A percentile compares a stretch with the other conserved stretches of the same genome.
Evolutionary conservation across 352 stramenopile genomes (phyloP).

Genomic region (Pythium rhizo-oryzae): DNA sequence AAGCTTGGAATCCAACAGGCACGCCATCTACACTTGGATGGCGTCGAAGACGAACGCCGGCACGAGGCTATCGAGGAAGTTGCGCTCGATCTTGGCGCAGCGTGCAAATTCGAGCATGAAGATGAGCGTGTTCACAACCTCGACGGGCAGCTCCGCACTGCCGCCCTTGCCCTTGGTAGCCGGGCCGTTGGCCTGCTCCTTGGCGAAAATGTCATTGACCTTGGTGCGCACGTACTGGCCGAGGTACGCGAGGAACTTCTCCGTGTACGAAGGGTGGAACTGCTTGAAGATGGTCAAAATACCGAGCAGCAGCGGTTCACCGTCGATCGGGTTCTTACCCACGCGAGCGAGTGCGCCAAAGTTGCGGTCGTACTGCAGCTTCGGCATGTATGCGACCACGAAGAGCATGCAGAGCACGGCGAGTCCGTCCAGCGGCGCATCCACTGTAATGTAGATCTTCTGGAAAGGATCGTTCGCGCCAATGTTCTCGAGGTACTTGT

Average conservation of each 20-base stretch:
- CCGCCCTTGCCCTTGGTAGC: constrained; percentile 38
- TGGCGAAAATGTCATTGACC: constrained; percentile 80
- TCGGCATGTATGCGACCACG: constrained; percentile 92
- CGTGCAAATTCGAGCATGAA: constrained; percentile 91
- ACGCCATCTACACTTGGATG: constrained; percentile 57
- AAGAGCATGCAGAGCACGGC: constrained; percentile 92
- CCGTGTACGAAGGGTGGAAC: constrained; percentile 94
- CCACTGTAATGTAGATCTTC: constrained; percentile 95
- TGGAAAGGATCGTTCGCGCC: constrained; percentile 92
- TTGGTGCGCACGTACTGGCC: constrained; percentile 93
- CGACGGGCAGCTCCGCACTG: constrained; percentile 62
- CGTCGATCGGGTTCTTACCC: constrained; percentile 92
- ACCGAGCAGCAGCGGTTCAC: constrained; percentile 89
- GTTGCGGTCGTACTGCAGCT: constrained; percentile 92
- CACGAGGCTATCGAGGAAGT: constrained; percentile 79
- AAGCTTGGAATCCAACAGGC: not conserved
- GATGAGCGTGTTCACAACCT: constrained; percentile 88
- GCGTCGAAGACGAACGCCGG: constrained; percentile 91
- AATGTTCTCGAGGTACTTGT: constrained; percentile 92
- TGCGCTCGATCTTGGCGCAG: constrained; percentile 83
- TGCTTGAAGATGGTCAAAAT: constrained; percentile 94
- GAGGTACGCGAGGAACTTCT: constrained; percentile 92
- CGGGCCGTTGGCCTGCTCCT: constrained; percentile 39
- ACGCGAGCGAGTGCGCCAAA: constrained; percentile 91
- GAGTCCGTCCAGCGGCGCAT: constrained; percentile 90